Conservation (phyloP, 768 basidiomycete genomes). For the Calocybe cyanea region DNA sequence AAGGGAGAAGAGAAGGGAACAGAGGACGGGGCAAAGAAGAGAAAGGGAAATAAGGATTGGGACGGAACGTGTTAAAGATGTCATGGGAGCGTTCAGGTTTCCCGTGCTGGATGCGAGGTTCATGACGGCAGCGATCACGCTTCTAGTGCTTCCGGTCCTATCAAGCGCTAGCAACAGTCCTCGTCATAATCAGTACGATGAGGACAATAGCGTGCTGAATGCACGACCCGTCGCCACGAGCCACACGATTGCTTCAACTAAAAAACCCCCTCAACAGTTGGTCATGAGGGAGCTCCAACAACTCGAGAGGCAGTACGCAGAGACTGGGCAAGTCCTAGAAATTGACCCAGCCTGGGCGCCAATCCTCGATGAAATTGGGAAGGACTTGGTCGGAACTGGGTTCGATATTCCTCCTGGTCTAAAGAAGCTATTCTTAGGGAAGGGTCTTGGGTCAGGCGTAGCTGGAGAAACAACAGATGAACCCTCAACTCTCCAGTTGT, state of each 20-base stretch:
- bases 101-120: conserved; percentile 60
- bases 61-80: conserved; percentile 13
- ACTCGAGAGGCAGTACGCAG: background rate
- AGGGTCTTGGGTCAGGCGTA: background rate
- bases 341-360: conserved; percentile 10
- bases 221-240: too few relatives aligned
- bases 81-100: conserved; percentile 8
- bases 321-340: background rate
- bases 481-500: background rate
- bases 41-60: conserved; percentile 9
- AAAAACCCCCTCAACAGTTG: too few relatives aligned
- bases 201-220: too few relatives aligned
- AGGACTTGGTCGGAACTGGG: conserved; percentile 16
- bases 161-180: background rate
- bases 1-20: background rate
- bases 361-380: conserved; percentile 13
- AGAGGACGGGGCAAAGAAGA: too few relatives aligned
- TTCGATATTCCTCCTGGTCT: conserved; percentile 15
- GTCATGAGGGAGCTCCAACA: background rate
- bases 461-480: conserved; percentile 1
- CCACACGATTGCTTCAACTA: too few relatives aligned
- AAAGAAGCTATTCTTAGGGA: conserved; percentile 18
- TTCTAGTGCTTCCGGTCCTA: conserved; percentile 24
- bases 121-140: conserved; percentile 57
- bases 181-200: too few relatives aligned